phyloP scores from a whole-genome alignment of 2,329 filamentous ascomycete species.

The Hortaea sp. region DNA sequence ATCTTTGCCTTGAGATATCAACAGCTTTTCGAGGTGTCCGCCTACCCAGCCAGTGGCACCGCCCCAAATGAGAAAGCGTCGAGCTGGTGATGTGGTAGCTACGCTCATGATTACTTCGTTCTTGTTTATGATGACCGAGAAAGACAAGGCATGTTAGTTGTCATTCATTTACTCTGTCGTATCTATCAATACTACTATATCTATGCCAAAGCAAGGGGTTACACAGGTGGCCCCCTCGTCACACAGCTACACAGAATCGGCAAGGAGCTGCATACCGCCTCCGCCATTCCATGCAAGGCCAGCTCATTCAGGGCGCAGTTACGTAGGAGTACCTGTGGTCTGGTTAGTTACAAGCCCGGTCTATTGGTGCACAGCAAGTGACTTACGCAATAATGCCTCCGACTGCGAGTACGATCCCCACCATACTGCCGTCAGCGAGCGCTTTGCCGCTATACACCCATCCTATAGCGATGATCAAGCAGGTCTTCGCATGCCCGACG shows the following conservation, averaged over 20 bases:
- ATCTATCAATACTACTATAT: not conserved
- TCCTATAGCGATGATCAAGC: constrained; percentile 22
- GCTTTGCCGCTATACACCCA: constrained; percentile 19
- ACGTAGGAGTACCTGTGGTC: no score
- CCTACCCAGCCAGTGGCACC: constrained; percentile 51
- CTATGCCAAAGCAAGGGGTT: not conserved
- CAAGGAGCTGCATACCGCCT: not conserved
- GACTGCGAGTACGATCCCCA: constrained; percentile 22
- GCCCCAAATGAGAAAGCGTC: constrained; percentile 54
- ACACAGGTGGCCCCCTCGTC: not conserved
- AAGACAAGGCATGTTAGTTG: no score
- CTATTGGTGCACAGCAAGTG: no score
- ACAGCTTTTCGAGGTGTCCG: constrained; percentile 49
- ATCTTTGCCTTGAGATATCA: constrained; percentile 51
- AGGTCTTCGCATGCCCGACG: constrained; percentile 27
- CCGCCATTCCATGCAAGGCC: not conserved
- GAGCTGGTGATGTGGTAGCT: not conserved
- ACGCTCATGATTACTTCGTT: not conserved
- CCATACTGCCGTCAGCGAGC: constrained; percentile 18
- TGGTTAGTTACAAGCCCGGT: no score
- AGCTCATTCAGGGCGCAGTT: not conserved
- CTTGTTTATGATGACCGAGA: no score
- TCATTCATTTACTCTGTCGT: no score
- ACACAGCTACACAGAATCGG: not conserved
- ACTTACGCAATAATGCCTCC: constrained; percentile 22